Conservation (phyloP, 371 early-diverging fungal species). For the Blakeslea trispora region DNA sequence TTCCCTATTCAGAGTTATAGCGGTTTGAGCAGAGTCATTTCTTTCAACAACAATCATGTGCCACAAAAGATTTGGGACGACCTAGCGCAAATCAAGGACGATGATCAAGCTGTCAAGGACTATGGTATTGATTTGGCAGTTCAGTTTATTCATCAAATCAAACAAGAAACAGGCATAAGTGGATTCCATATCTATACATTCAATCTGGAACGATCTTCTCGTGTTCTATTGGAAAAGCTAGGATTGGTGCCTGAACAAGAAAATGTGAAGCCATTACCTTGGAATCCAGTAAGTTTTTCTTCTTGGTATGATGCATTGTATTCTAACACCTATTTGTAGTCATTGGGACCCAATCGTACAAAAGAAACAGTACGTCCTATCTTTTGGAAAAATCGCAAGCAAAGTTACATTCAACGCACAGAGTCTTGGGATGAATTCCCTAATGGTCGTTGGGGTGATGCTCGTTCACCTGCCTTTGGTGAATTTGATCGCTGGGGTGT, state of each 20-base stretch:
- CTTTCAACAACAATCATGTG: constrained; percentile 84
- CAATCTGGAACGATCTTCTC: constrained; percentile 87
- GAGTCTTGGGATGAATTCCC: constrained; percentile 98
- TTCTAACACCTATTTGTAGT: constrained; percentile 21
- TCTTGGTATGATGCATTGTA: too few relatives aligned
- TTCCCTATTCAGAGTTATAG: constrained; percentile 93
- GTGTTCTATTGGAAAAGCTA: constrained; percentile 82
- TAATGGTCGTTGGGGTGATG: constrained; percentile 98
- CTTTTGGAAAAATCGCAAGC: constrained; percentile 95
- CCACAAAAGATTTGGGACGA: constrained; percentile 82
- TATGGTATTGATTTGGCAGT: constrained; percentile 87
- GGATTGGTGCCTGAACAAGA: constrained; percentile 77
- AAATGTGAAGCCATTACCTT: constrained; percentile 87
- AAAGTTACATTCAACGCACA: constrained; percentile 91
- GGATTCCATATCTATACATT: constrained; percentile 89
- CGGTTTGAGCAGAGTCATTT: constrained; percentile 83
- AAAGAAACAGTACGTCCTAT: constrained; percentile 96
- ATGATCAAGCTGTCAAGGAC: constrained; percentile 93
- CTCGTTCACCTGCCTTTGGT: constrained; percentile 92
- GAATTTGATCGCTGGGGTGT: constrained; percentile 91
- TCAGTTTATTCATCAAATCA: constrained; percentile 70
- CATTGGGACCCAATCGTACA: constrained; percentile 78
- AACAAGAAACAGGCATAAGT: constrained; percentile 67
- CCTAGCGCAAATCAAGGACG: constrained; percentile 94
- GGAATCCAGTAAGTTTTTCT: constrained; percentile 74